These are phyloP conservation scores for Candida nemodendra DNA, from an alignment of 805 yeast genomes.

Conservation along the genomic window DNA sequence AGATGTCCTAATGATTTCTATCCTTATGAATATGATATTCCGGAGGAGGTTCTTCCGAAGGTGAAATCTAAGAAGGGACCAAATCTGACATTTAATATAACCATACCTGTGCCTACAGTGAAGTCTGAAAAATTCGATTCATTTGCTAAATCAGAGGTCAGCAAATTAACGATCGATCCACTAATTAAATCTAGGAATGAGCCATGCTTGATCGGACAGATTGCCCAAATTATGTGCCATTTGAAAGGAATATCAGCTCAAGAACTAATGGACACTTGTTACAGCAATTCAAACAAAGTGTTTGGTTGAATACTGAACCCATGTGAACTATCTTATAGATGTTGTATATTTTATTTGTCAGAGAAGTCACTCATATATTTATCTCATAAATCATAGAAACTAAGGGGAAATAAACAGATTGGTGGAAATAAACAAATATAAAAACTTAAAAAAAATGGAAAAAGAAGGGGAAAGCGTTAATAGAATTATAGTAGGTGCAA, in stretches of 20 bases:
- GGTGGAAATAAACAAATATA: neutral
- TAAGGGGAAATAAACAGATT: no score
- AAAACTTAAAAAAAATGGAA: neutral
- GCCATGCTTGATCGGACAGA: constrained; percentile 81
- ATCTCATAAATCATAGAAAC: no score
- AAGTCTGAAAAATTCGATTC: constrained; percentile 54
- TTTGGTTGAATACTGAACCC: constrained; percentile 40
- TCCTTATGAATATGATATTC: constrained; percentile 36
- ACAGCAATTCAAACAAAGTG: constrained; percentile 48
- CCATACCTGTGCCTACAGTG: constrained; percentile 59
- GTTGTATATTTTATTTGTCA: no score
- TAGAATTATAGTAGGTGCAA: neutral
- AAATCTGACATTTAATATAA: constrained; percentile 40
- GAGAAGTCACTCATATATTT: no score
- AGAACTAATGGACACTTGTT: constrained; percentile 47
- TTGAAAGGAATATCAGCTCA: constrained; percentile 43
- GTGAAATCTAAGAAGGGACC: constrained; percentile 20
- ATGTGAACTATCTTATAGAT: no score
- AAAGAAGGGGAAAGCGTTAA: neutral
- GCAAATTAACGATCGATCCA: constrained; percentile 34
- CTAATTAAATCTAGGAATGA: constrained; percentile 85
- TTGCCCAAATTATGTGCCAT: constrained; percentile 66
- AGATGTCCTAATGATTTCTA: constrained; percentile 56
- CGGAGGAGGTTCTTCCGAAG: constrained; percentile 11
- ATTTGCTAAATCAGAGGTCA: constrained; percentile 26